Base-by-base conservation (phyloP, 805 yeast species). In the Nakazawaea laoshanensis region DNA sequence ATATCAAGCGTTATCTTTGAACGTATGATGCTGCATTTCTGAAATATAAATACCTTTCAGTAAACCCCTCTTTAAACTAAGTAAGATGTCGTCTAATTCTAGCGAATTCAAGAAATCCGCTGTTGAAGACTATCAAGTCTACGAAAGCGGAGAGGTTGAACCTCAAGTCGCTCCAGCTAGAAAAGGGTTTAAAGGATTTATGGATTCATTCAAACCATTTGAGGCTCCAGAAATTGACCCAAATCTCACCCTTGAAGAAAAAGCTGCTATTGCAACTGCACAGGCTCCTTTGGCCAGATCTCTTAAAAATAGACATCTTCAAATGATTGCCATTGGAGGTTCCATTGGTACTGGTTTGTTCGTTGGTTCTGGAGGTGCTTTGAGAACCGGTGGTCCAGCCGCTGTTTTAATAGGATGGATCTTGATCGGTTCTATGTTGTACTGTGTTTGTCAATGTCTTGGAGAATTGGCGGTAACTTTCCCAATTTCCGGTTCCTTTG, bases 281-380 rank as follows among this genome's bases (percentile, higher is more conserved):
- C 62, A 59, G 42, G 56, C 74, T 30, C 76, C 76, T 11, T 56
- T 68, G 37, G 54, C 65, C 22, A 59, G 80, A 42, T 51, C 64
- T 7, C 60, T 78, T 32, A 74, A 70, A 45, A 67, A 72, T 27
- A 65, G 88, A 48, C 89, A 83, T 51, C 55, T 83, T 43, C 76
- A 78, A 39, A 77, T 81, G 85, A 83, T 83, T 57, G 87, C 92
- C 32, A 63, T 83, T 40, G 92, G 89, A 43, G 88, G 89, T 27
- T 70, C 81, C 39, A 82, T 84, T 44, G 95, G 94, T 45, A 78
- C 89, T 7, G 94, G 92, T 48, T 62, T 85, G 32, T 74, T 85
- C 40, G 80, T 85, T 20, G 85, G 86, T 48, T 70, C 86, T 2
- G 83, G 84, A 39, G 54, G 65, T 12, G 69, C 83, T 3, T 55